Evolutionary conservation across 2,329 filamentous ascomycete genomes (phyloP).

Genomic region (Hymenoscyphus albidus): DNA sequence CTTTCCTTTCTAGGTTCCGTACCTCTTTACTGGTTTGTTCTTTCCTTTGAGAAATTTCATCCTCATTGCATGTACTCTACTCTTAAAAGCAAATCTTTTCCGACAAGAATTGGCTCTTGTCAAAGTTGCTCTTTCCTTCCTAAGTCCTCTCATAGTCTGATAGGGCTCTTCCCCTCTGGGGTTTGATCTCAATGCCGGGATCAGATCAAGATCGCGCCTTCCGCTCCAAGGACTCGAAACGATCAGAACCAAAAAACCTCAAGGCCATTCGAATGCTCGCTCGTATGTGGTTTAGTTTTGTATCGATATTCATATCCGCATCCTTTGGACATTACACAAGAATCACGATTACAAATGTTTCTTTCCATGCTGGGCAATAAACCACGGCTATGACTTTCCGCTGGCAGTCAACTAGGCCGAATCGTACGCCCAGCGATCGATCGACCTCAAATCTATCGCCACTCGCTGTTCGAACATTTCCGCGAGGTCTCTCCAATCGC

Average conservation of each 20-base stretch:
- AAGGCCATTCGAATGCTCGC: not conserved
- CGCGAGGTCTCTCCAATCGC: slow-evolving; percentile 5
- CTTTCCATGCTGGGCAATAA: not conserved
- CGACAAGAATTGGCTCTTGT: not conserved
- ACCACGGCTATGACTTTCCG: slow-evolving; percentile 25
- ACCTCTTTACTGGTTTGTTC: too few species aligned
- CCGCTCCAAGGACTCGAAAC: not conserved
- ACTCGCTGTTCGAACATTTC: slow-evolving; percentile 8
- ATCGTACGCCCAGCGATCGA: slow-evolving; percentile 11
- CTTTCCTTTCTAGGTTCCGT: slow-evolving; percentile 10
- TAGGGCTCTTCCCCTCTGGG: too few species aligned
- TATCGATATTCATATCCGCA: slow-evolving; percentile 3
- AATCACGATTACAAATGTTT: slow-evolving; percentile 10
- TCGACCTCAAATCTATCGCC: slow-evolving; percentile 10
- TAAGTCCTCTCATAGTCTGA: too few species aligned
- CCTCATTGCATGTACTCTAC: too few species aligned
- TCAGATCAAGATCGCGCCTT: too few species aligned
- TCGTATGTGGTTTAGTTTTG: not conserved
- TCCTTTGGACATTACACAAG: slow-evolving; percentile 9
- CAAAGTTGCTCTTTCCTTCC: not conserved
- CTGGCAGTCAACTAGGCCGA: slow-evolving; percentile 15
- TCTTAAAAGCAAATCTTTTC: not conserved
- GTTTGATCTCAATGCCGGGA: too few species aligned
- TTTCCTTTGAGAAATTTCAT: too few species aligned
- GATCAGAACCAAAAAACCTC: not conserved